Evolutionary conservation across 805 yeast species (phyloP).

Genomic region (Metschnikowia sp.): DNA sequence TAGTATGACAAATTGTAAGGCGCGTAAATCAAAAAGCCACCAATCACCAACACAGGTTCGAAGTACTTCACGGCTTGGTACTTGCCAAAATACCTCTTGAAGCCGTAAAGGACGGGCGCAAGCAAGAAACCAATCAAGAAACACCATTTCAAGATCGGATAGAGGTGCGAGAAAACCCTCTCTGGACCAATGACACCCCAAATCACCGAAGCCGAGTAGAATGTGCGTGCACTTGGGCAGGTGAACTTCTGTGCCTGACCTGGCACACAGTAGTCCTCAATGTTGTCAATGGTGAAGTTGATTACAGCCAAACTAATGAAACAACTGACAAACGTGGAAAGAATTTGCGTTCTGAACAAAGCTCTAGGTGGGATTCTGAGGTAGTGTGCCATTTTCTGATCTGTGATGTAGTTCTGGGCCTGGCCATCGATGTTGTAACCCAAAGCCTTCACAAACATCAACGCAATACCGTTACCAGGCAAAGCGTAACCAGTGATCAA

Average conservation of each 20-base stretch:
- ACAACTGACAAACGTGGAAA: constrained; percentile 39
- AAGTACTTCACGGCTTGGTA: constrained; percentile 37
- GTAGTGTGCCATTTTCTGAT: constrained; percentile 43
- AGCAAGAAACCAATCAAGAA: constrained; percentile 39
- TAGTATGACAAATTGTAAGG: constrained; percentile 64
- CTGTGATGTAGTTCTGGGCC: constrained; percentile 46
- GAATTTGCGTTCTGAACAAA: constrained; percentile 41
- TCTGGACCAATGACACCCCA: constrained; percentile 41
- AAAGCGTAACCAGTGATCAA: constrained; percentile 42
- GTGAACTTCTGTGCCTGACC: constrained; percentile 29
- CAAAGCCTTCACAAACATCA: constrained; percentile 45
- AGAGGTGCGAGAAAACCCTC: constrained; percentile 14
- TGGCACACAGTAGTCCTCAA: constrained; percentile 32
- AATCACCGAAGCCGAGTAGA: constrained; percentile 41
- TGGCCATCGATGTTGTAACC: constrained; percentile 48
- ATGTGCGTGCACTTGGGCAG: constrained; percentile 40
- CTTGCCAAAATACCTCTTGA: constrained; percentile 36
- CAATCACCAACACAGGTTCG: constrained; percentile 42
- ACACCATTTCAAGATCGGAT: constrained; percentile 17
- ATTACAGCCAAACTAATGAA: constrained; percentile 39
- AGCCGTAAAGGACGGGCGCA: constrained; percentile 33
- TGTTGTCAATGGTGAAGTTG: constrained; percentile 39
- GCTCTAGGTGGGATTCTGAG: constrained; percentile 40
- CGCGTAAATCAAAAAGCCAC: constrained; percentile 63
- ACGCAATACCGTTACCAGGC: constrained; percentile 47